These are phyloP conservation scores for Leptographium radiaticola DNA, from an alignment of 2,329 filamentous ascomycete species.

Conservation along the genomic window DNA sequence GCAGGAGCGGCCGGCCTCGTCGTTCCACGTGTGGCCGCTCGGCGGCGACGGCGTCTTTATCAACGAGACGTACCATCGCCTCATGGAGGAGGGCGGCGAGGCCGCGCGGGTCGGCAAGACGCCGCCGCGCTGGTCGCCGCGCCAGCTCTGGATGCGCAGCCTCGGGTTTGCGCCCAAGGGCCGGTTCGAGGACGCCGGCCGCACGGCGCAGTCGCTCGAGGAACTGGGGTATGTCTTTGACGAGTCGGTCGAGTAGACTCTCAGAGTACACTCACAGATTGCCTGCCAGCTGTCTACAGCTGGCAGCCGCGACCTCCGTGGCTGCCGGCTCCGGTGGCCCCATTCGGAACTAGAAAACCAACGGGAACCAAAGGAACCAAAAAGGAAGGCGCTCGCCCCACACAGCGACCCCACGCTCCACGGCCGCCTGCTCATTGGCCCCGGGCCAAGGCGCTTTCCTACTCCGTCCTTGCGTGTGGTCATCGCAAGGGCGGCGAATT, in stretches of 20 bases:
- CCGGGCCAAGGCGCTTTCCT: not conserved
- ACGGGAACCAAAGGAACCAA: no score
- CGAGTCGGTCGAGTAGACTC: no score
- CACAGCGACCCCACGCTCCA: no score
- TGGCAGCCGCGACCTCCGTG: no score
- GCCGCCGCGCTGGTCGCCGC: slow-evolving; percentile 58
- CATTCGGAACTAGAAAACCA: no score
- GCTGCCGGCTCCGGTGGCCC: no score
- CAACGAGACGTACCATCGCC: slow-evolving; percentile 55
- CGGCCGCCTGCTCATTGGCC: no score
- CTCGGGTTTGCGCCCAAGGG: slow-evolving; percentile 57
- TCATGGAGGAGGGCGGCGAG: slow-evolving; percentile 18
- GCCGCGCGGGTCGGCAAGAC: slow-evolving; percentile 46
- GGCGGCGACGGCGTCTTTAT: slow-evolving; percentile 57
- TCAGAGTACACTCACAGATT: no score
- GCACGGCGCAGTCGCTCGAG: slow-evolving; percentile 48
- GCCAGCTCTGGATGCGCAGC: slow-evolving; percentile 58
- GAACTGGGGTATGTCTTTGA: slow-evolving; percentile 59
- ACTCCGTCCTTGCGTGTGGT: no score
- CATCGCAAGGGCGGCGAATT: not conserved
- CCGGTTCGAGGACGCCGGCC: slow-evolving; percentile 54
- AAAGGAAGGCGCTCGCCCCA: no score
- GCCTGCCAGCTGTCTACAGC: not conserved
- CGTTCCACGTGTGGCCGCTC: slow-evolving; percentile 34
- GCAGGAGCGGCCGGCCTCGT: slow-evolving; percentile 23